Conservation (phyloP, 192 early-diverging fungal genomes). For the Coemansia sp. region DNA sequence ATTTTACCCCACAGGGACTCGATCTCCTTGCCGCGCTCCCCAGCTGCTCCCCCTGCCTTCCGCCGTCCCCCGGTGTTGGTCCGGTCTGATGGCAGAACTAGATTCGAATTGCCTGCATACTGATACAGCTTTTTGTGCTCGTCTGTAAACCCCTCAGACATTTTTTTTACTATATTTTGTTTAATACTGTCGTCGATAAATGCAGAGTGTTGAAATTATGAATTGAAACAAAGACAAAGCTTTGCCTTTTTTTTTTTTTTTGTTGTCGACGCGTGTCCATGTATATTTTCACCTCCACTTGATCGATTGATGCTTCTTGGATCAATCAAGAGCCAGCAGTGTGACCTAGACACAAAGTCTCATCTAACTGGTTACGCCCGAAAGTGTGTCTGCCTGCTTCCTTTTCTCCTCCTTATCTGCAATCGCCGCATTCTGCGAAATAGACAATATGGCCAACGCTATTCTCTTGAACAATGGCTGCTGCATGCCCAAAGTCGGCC, state of each 20-base stretch:
- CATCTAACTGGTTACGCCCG: no score
- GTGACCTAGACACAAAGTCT: no score
- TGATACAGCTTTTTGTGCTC: constrained; percentile 60
- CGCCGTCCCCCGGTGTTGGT: constrained; percentile 70
- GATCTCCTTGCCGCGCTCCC: constrained; percentile 93
- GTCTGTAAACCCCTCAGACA: constrained; percentile 44
- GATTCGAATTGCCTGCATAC: constrained; percentile 90
- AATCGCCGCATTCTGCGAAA: no score
- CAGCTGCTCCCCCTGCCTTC: no score
- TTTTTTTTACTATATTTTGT: no score
- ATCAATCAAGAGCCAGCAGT: no score
- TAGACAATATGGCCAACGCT: not conserved
- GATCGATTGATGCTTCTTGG: no score
- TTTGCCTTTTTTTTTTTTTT: no score
- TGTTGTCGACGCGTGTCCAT: no score
- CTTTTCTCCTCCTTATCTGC: not conserved
- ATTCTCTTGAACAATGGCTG: constrained; percentile 55
- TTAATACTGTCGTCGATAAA: not conserved
- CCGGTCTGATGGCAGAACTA: constrained; percentile 90
- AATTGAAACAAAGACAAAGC: not conserved
- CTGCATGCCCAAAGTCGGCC: constrained; percentile 58
- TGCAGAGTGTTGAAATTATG: not conserved
- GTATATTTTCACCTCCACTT: no score
- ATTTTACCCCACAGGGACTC: constrained; percentile 88
- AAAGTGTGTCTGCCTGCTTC: not conserved